These are phyloP conservation scores for Coniochaeta prunicola DNA, from an alignment of 2,329 filamentous ascomycete species.

Conservation along the genomic window DNA sequence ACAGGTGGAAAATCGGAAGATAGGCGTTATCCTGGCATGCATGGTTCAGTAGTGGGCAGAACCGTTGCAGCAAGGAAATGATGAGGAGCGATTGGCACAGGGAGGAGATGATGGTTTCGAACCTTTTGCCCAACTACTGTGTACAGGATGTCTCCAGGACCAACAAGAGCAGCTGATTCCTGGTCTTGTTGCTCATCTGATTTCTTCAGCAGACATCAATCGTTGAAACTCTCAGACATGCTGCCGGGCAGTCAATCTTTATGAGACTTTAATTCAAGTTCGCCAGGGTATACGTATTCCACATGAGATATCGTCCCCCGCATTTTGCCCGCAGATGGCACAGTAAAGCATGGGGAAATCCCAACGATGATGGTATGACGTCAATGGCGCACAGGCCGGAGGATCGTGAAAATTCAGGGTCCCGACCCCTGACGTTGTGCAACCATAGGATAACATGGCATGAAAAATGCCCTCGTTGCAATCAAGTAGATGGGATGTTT, in stretches of 20 bases:
- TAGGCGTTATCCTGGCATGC: background rate
- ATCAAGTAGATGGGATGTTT: background rate
- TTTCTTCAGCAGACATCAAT: background rate
- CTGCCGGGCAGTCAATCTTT: background rate
- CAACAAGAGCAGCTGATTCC: background rate
- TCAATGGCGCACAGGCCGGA: background rate
- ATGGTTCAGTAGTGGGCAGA: background rate
- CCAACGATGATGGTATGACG: background rate
- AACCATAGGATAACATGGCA: background rate
- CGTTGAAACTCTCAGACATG: background rate
- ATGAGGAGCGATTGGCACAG: background rate
- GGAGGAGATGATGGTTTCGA: too few relatives aligned
- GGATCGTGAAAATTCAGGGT: background rate
- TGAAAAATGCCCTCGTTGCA: background rate
- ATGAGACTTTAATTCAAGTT: background rate
- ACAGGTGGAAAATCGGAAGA: background rate
- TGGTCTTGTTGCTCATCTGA: background rate
- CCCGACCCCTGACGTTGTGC: background rate
- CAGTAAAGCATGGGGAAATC: background rate
- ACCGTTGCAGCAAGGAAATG: background rate
- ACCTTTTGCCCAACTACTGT: too few relatives aligned
- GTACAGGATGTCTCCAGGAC: too few relatives aligned
- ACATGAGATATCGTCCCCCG: background rate
- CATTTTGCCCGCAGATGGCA: background rate
- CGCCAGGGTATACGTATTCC: background rate